Evolutionary conservation across 2,329 filamentous ascomycete species (phyloP).

Genomic region (Fusarium nanum): DNA sequence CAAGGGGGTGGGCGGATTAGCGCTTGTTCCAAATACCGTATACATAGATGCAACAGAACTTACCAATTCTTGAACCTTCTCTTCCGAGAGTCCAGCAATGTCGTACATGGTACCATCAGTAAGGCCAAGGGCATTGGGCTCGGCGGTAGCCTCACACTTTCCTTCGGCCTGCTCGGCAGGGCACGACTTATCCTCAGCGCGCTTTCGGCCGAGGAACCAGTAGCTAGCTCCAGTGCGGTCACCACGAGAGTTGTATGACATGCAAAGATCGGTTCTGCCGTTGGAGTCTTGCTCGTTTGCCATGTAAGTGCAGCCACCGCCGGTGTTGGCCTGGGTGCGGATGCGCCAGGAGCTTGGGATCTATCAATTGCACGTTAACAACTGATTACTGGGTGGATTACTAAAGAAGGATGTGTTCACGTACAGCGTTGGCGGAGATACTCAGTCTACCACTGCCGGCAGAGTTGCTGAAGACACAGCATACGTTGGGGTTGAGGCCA

Average conservation of each 20-base stretch:
- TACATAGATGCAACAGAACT: not conserved
- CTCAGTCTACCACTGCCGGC: not conserved
- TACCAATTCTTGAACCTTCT: not conserved
- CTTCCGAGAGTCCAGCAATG: not conserved
- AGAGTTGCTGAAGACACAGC: not conserved
- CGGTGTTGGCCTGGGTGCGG: not conserved
- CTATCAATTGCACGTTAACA: rapidly evolving
- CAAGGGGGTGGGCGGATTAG: not conserved
- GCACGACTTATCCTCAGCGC: not conserved
- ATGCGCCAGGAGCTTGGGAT: not conserved
- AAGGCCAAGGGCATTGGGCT: not conserved
- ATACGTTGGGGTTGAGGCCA: not conserved
- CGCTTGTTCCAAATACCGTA: not conserved
- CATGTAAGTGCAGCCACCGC: not conserved
- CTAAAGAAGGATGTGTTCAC: rapidly evolving
- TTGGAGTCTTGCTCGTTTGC: not conserved
- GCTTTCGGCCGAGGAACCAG: not conserved
- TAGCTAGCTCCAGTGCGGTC: not conserved
- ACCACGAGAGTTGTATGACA: not conserved
- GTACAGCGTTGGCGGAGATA: not conserved
- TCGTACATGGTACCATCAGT: not conserved
- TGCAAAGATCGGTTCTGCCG: not conserved
- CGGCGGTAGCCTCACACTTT: not conserved
- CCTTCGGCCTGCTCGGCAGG: not conserved
- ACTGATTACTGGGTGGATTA: rapidly evolving